Conservation (phyloP, 1,284 basidiomycete species). For the Rhodofomes roseus region DNA sequence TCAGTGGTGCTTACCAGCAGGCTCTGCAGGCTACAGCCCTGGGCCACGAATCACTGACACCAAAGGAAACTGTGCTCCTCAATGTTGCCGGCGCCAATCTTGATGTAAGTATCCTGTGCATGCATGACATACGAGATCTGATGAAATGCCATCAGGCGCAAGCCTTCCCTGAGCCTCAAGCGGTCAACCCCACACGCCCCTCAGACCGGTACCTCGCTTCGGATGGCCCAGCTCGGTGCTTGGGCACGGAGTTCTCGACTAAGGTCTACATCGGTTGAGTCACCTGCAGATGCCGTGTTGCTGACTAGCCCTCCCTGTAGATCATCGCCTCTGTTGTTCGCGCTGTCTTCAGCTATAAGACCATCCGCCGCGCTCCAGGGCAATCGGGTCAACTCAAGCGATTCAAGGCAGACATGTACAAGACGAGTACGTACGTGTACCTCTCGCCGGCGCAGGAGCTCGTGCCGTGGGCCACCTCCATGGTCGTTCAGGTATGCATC, state of each 20-base stretch:
- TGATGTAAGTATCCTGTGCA: conserved; percentile 41
- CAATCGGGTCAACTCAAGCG: conserved; percentile 49
- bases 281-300: not conserved
- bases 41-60: conserved; percentile 38
- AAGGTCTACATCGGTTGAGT: conserved; percentile 35
- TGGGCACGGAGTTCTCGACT: conserved; percentile 54
- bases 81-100: conserved; percentile 53
- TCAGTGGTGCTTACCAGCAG: conserved; percentile 46
- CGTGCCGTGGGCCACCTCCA: conserved; percentile 48
- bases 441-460: conserved; percentile 40
- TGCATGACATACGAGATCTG: not conserved
- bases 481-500: conserved; percentile 42
- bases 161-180: conserved; percentile 38
- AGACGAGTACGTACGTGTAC: conserved; percentile 39
- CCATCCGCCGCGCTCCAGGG: conserved; percentile 50
- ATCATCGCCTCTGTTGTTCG: conserved; percentile 45
- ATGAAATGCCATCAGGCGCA: conserved; percentile 16
- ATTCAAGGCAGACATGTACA: conserved; percentile 25
- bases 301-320: conserved; percentile 16
- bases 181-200: conserved; percentile 44
- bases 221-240: conserved; percentile 50
- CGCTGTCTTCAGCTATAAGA: conserved; percentile 45
- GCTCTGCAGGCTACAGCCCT: conserved; percentile 41
- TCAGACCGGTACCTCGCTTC: conserved; percentile 47
- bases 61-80: conserved; percentile 54